phyloP scores from a whole-genome alignment of 495 filamentous ascomycete genomes.

The Penicillium macrosclerotiorum region DNA sequence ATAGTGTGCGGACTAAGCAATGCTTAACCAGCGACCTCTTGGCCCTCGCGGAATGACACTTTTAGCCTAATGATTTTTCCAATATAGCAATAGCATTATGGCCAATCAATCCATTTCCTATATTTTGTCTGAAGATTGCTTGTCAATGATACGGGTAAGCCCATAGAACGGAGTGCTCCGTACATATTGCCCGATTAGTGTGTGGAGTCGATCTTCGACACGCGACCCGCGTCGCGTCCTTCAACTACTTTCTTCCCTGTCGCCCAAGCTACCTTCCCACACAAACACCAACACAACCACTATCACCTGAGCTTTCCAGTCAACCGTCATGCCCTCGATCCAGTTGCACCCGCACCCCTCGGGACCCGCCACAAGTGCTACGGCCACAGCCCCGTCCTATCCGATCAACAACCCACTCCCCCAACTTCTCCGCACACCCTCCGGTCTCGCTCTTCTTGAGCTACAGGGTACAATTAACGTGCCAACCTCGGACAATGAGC shows the following conservation, averaged over 20 bases:
- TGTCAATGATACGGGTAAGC: no score
- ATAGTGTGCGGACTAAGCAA: no score
- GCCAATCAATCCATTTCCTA: no score
- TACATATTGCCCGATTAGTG: neutral
- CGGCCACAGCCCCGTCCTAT: slow-evolving; percentile 10
- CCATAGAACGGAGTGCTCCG: no score
- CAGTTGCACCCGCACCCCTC: slow-evolving; percentile 28
- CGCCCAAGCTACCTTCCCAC: neutral
- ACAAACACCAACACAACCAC: neutral
- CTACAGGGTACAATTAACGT: slow-evolving; percentile 83
- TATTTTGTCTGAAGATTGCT: no score
- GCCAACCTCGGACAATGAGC: slow-evolving; percentile 20
- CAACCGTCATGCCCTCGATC: slow-evolving; percentile 44
- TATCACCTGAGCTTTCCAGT: neutral
- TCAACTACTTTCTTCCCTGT: slow-evolving; percentile 6
- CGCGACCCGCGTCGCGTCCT: slow-evolving; percentile 19
- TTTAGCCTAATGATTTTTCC: no score
- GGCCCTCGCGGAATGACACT: no score
- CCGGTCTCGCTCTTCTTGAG: slow-evolving; percentile 74
- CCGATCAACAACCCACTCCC: slow-evolving; percentile 66
- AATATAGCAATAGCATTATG: no score
- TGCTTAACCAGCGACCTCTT: no score
- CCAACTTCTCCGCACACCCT: slow-evolving; percentile 77
- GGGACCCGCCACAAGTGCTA: neutral
- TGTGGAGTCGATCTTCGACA: slow-evolving; percentile 12